Conservation (phyloP, 2,329 filamentous ascomycete species). For the Eutypella sp. region DNA sequence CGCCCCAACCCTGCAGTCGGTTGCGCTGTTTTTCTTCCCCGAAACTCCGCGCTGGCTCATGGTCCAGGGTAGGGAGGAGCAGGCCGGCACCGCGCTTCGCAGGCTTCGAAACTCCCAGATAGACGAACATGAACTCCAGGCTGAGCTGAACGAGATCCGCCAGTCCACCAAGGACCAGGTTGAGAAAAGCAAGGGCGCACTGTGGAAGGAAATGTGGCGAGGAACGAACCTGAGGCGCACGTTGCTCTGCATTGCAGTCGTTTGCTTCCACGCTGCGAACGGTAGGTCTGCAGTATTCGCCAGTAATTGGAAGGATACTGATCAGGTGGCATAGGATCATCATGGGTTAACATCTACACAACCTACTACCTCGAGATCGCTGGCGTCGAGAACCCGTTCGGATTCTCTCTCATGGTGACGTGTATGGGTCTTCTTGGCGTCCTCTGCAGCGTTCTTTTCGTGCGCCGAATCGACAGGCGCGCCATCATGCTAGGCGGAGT, state of each 20-base stretch:
- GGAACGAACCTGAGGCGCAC: conserved; percentile 25
- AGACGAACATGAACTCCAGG: conserved; percentile 21
- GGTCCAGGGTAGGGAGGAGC: conserved; percentile 28
- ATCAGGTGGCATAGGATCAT: conserved; percentile 19
- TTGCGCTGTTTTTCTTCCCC: conserved; percentile 29
- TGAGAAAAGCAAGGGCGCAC: conserved; percentile 18
- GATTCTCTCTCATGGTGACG: conserved; percentile 29
- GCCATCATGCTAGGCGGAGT: conserved; percentile 26
- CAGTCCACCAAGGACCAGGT: conserved; percentile 24
- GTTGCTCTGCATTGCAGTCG: conserved; percentile 24
- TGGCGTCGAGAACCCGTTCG: conserved; percentile 27
- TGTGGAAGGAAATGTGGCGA: conserved; percentile 29
- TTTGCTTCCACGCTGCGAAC: conserved; percentile 28
- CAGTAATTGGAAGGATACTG: not conserved
- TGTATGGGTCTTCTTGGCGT: conserved; percentile 29
- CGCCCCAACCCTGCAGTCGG: conserved; percentile 26
- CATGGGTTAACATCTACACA: conserved; percentile 27
- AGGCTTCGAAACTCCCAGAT: conserved; percentile 24
- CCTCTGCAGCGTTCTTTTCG: conserved; percentile 23
- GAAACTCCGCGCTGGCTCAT: conserved; percentile 36
- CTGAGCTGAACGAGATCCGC: conserved; percentile 27
- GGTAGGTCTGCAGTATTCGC: conserved; percentile 11
- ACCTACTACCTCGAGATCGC: conserved; percentile 29
- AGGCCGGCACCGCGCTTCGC: conserved; percentile 23
- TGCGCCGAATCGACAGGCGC: conserved; percentile 27